Evolutionary conservation across 2,329 filamentous ascomycete genomes (phyloP), one percentile per base, ranked within the genome.

Genomic region (Pseudogymnoascus sp.): DNA sequence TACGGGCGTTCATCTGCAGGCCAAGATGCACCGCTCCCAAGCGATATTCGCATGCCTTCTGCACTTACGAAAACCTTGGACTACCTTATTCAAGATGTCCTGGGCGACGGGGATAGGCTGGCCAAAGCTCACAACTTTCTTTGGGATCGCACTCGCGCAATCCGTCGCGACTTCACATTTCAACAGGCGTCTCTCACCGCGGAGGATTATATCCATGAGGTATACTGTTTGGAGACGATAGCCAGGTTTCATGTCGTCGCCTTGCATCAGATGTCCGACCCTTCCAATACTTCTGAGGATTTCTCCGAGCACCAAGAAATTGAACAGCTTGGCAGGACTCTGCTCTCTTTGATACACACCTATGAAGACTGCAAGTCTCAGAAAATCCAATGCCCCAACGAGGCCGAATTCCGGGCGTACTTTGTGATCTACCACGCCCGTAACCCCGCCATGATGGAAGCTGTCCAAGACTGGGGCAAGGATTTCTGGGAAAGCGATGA

Each of bases 251-350:
- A 89, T 69, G 84, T 85, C 39, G 82, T 82, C 5, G 78, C 85
- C 5, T 75, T 88, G 6, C 85, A 89, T 69, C 77, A 86, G 41
- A 76, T 88, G 59, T 85, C 83, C 0, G 77, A 78, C 61, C 76
- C 79, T 15, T 82, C 79, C 8, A 78, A 82, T 53, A 77, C 79
- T 1, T 77, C 80, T 1, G 80, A 85, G 33, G 82, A 83, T 61
- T 88, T 87, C 66, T 83, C 83, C 4, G 82, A 86, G 66, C 84
- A 86, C 64, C 85, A 88, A 68, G 86, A 89, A 70, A 75, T 84
- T 22, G 85, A 88, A 69, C 86, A 88, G 68, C 76, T 89, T 14
- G 81, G 82, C 37, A 87, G 87, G 67, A 80, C 85, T 0, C 74
- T 89, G 3, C 75, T 88, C 12, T 87, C 86, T 1, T 74, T 89